These are phyloP conservation scores for Neoboletus magnificus DNA, from an alignment of 768 basidiomycete species.

Conservation along the genomic window DNA sequence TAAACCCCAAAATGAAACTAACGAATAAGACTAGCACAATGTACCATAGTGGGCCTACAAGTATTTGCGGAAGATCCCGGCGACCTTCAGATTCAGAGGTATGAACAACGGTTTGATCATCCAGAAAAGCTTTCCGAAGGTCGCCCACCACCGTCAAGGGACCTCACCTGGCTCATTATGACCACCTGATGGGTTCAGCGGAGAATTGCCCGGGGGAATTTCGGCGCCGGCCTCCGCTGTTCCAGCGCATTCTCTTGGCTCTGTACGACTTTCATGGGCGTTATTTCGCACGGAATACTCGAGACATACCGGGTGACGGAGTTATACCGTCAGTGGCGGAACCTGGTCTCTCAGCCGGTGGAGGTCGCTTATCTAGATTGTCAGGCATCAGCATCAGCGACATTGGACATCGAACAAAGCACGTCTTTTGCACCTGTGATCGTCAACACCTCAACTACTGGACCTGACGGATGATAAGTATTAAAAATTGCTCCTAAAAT, in stretches of 20 bases:
- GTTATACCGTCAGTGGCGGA: background rate
- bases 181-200: constrained; percentile 8
- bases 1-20: constrained; percentile 22
- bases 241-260: constrained; percentile 4
- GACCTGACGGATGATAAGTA: constrained; percentile 22
- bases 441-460: constrained; percentile 16
- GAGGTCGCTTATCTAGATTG: constrained; percentile 3
- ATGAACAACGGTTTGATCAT: constrained; percentile 39
- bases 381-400: constrained; percentile 16
- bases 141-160: constrained; percentile 51
- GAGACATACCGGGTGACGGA: constrained; percentile 13
- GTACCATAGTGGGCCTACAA: constrained; percentile 29
- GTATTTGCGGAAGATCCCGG: constrained; percentile 44
- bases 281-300: constrained; percentile 1
- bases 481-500: background rate
- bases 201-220: constrained; percentile 4
- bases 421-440: constrained; percentile 16
- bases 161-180: constrained; percentile 15
- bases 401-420: constrained; percentile 1
- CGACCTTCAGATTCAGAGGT: constrained; percentile 46
- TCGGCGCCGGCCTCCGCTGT: background rate
- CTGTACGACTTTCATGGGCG: constrained; percentile 14
- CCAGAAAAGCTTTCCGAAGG: constrained; percentile 43
- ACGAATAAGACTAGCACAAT: constrained; percentile 26
- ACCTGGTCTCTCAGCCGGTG: background rate